A percentile compares a stretch with the other conserved stretches of the same genome.
Conservation (phyloP, 106 monocot genomes). For the Xerophyta viscosa region DNA sequence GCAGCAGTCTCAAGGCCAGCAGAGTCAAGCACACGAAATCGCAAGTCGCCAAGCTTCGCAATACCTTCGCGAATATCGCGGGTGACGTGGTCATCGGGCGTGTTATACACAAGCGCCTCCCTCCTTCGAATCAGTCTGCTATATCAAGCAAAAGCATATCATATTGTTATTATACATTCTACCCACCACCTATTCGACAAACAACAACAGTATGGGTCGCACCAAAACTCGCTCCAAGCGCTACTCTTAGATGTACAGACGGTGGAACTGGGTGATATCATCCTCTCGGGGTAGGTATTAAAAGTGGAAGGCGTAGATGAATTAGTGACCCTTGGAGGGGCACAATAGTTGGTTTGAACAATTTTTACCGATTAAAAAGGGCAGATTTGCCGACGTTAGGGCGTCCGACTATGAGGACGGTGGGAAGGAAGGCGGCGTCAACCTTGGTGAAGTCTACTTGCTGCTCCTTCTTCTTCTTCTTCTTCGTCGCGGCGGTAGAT, state of each 20-base stretch:
- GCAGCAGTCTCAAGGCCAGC: conserved; percentile 89
- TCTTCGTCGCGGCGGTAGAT: no score
- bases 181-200: neutral
- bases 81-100: conserved; percentile 87
- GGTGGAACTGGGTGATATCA: no score
- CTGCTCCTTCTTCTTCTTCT: conserved; percentile 37
- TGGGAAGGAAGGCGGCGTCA: conserved; percentile 58
- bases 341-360: neutral
- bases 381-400: conserved; percentile 99
- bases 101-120: conserved; percentile 94
- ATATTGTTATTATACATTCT: no score
- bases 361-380: conserved; percentile 76
- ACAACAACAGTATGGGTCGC: neutral
- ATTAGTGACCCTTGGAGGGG: no score
- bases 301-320: no score
- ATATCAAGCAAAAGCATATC: neutral
- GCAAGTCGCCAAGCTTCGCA: conserved; percentile 83
- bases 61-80: conserved; percentile 89
- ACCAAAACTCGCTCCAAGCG: no score
- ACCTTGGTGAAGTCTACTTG: conserved; percentile 78
- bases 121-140: conserved; percentile 80
- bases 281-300: no score
- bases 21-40: conserved; percentile 90
- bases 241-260: no score
- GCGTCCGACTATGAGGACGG: conserved; percentile 85